Base-by-base conservation (phyloP, 2,329 filamentous ascomycete genomes). In the Dactylonectria macrodidyma region DNA sequence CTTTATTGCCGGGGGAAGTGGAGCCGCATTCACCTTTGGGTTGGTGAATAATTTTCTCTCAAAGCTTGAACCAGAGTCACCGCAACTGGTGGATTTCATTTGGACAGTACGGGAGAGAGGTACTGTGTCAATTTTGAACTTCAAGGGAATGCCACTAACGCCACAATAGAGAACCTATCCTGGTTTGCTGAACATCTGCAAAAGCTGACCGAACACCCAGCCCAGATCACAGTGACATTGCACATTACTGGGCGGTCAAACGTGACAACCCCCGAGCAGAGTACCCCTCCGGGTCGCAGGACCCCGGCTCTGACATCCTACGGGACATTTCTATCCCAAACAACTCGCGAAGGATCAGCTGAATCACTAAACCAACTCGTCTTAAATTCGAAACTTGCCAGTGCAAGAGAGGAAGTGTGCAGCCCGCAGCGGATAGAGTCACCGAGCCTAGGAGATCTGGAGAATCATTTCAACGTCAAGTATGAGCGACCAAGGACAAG, bases 11-110 rank as follows among this genome's bases (percentile, higher is more conserved):
- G 75, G 76, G 3, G 74, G 75, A 0, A 77, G 74, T 2, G 75
- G 75, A 5, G 75, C 71, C 2, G 66, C 75, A 0, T 77, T 75
- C 33, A 75, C 74, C 1, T 75, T 77, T 62, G 75, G 73, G 0
- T 10, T 74, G 3, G 58, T 59, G 7, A 69, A 71, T 7, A 52
- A 55, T 2, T 26, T 72, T 8, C 38, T 73, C 5, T 30, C 55
- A 41, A 47, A 61, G 0, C 24, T 55, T 10, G 62, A 62, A 16
- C 65, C 30, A 24, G 30, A 26, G 2, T 22, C 57, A 5, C 2
- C 44, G 1, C 58, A 52, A 1, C 50, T 50, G 3, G 55, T 71
- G 34, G 59, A 66, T 8, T 73, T 73, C n/a, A 26, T 71, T 16
- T 73, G 71, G 71, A 65, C 69, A 11, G 67, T 72, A 3, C 67